Evolutionary conservation across 2,329 filamentous ascomycete genomes (phyloP), one percentile per base, ranked within the genome.

Genomic region (Aaosphaeria pasadenensis): DNA sequence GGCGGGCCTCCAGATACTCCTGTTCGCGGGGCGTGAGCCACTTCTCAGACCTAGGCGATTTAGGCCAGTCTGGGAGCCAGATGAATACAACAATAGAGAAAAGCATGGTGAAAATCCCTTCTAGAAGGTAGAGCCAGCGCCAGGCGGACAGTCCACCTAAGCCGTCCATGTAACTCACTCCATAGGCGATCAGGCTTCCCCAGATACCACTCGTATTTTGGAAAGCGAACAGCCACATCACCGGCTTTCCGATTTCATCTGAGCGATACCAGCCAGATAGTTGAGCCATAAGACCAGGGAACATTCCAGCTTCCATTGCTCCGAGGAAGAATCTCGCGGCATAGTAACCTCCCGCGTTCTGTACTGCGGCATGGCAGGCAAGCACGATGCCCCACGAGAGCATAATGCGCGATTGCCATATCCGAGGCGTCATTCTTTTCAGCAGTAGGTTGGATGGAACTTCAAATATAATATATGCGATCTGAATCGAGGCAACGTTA

Each of bases 201-300:
- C 69, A 62, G 7, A 63, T 61, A 5, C 63, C 62, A 6, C 63
- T 44, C 57, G 51, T 43, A 61, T 68, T 42, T 56, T 59, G 6
- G 57, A 64, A 45, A 46, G 57, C 57, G 58, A 69, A 53, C 67
- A 69, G 45, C 67, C 52, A 39, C 68, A 56, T 66, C 46, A 63
- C 58, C 36, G 60, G 58, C 47, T 60, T 60, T 48, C 66, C 58
- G 49, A 57, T 55, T 38, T 59, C 56, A 24, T 80, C 77, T 48
- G 75, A 67, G 55, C 83, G 79, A 38, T 84, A 84, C 79, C 81
- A 84, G 64, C 79, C 79, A 3, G 78, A 80, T 17, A 83, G 71
- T 47, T 81, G 76, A 55, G 79, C 79, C 13, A 79, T 48, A 1
- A 54, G 48, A 1, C 59, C 60, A 4, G 60, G 62, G 17, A 62